Base-by-base conservation (phyloP, 2,329 filamentous ascomycete species). In the Trichoderma oligosporum region DNA sequence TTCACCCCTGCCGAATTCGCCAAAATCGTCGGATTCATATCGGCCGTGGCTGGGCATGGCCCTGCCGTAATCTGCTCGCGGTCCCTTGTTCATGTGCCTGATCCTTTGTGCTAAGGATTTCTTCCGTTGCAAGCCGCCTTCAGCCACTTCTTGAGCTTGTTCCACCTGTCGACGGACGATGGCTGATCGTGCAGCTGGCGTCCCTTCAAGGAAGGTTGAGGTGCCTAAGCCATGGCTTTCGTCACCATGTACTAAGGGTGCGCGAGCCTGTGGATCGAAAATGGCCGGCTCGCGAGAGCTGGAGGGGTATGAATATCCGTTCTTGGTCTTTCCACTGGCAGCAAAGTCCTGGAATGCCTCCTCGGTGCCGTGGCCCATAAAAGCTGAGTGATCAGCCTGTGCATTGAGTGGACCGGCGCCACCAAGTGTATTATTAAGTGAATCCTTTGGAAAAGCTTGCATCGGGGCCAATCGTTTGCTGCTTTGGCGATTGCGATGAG, bases 101-200 rank as follows among this genome's bases (percentile, higher is more conserved):
- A 99, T 88, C 56, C 92, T 89, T 70, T 97, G 91, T 2, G 91
- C 94, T 60, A 99, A 79, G 25, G 92, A 97, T 78, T 97, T 97
- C 80, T 97, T 97, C 60, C 94, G 86, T 63, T 87, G 85, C 39
- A 99, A 73, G 4, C 88, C 87, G 6, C 76, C 74, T 20, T 80
- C 73, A 55, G 75, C 68, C 58, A 82, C 80, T 44, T 87, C 82
- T 16, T 80, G 81, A 6, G 78, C 80, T 60, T 89, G 74, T 65
- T 86, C 91, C 29, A 82, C 87, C 66, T 93, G 83, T 48, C 84
- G 84, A 60, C 87, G 85, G 69, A 89, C 83, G 54, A 96, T 89
- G 16, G 88, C 89, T 7, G 85, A 82, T 64, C 85, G 85, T 25
- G 92, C 88, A 25, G 92, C 94, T 12, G 94, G 93, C 1, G 94